phyloP scores from a whole-genome alignment of 1,139 yeast genomes.

The Pneumocystis jirovecii region DNA sequence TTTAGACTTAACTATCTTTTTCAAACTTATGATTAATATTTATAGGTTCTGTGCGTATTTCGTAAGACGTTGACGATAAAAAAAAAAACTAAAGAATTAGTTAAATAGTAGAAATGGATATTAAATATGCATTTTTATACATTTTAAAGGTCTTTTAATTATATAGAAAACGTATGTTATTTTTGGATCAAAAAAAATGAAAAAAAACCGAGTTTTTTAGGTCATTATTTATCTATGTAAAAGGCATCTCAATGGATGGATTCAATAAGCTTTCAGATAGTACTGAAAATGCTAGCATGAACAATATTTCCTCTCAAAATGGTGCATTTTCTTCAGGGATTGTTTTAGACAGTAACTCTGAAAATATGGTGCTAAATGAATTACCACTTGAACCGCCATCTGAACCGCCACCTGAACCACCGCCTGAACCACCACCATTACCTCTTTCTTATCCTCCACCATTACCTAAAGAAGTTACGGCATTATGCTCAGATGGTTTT shows the following conservation, averaged over 20 bases:
- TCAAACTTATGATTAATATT: too few species aligned
- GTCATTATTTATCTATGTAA: too few species aligned
- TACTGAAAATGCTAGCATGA: too few species aligned
- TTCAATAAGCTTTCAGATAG: too few species aligned
- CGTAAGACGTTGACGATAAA: too few species aligned
- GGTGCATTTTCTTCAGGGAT: too few species aligned
- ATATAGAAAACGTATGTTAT: not conserved
- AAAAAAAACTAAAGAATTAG: not conserved
- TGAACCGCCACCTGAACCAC: not conserved
- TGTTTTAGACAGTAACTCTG: not conserved
- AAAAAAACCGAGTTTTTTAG: too few species aligned
- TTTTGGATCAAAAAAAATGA: too few species aligned
- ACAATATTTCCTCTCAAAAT: too few species aligned
- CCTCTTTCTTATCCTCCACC: not conserved
- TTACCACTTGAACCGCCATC: not conserved
- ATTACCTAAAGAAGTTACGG: not conserved
- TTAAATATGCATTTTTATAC: not conserved
- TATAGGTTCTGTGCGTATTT: too few species aligned
- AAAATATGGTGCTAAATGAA: not conserved
- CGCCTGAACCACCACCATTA: not conserved
- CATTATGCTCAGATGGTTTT: not conserved
- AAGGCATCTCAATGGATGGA: too few species aligned
- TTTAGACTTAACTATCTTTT: too few species aligned
- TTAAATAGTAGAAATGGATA: constrained; percentile 4
- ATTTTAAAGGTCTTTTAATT: not conserved